phyloP scores from a whole-genome alignment of 2,329 filamentous ascomycete species.

The Cladophialophora yegresii region DNA sequence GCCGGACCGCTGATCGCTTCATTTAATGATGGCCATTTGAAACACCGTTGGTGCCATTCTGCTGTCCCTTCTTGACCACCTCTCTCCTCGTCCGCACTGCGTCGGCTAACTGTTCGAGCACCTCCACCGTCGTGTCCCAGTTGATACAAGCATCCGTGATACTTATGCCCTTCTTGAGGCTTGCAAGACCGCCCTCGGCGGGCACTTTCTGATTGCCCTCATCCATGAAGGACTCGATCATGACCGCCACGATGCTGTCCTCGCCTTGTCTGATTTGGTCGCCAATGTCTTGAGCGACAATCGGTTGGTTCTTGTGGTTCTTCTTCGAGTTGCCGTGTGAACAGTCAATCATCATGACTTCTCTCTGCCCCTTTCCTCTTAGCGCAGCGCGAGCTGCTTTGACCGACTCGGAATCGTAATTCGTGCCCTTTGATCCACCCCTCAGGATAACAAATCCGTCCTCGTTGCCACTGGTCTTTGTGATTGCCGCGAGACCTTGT shows the following conservation, averaged over 20 bases:
- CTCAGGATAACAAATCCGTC: constrained; percentile 96
- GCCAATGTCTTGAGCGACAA: constrained; percentile 79
- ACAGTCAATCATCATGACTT: constrained; percentile 95
- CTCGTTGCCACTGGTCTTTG: constrained; percentile 90
- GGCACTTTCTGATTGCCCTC: constrained; percentile 94
- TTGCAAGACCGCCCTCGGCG: constrained; percentile 71
- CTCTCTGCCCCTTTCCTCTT: constrained; percentile 68
- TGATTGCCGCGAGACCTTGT: constrained; percentile 90
- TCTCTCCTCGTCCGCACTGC: constrained; percentile 75
- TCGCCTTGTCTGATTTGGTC: constrained; percentile 85
- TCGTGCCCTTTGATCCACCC: constrained; percentile 89
- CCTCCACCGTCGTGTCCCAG: constrained; percentile 81
- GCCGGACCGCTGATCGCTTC: not conserved
- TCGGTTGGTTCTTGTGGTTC: constrained; percentile 95
- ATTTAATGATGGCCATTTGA: constrained; percentile 34
- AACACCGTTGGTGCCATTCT: constrained; percentile 37
- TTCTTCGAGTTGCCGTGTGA: constrained; percentile 95
- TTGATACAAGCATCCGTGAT: constrained; percentile 97
- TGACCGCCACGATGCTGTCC: constrained; percentile 87
- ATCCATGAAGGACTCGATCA: constrained; percentile 98
- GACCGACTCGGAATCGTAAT: constrained; percentile 86
- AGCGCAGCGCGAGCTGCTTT: constrained; percentile 79
- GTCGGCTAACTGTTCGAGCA: constrained; percentile 82
- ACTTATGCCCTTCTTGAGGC: constrained; percentile 87
- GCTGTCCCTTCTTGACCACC: constrained; percentile 38